A percentile compares a stretch with the other conserved stretches of the same genome.
Evolutionary conservation across 305 asterid species (phyloP).

Genomic region (Salvia sclarea): DNA sequence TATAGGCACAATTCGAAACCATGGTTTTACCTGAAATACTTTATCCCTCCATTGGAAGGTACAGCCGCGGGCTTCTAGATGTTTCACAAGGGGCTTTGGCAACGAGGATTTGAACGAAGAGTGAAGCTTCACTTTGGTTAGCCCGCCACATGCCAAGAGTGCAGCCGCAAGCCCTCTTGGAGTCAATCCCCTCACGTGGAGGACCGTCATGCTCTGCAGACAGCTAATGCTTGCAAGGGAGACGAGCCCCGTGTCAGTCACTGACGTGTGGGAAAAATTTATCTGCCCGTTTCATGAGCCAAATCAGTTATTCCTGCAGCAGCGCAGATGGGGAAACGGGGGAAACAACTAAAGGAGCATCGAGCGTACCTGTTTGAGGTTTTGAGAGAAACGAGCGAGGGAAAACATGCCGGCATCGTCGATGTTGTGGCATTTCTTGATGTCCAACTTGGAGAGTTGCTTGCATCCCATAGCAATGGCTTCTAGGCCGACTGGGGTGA

Average conservation of each 20-base stretch:
- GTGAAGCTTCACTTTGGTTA: conserved; percentile 62
- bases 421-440: conserved; percentile 39
- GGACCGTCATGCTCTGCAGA: conserved; percentile 71
- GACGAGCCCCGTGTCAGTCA: conserved; percentile 72
- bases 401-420: conserved; percentile 49
- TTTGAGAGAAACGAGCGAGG: conserved; percentile 67
- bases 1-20: neutral
- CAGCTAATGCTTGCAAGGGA: conserved; percentile 74
- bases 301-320: neutral
- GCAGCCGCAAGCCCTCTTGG: conserved; percentile 67
- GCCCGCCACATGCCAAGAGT: conserved; percentile 42
- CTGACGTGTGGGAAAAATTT: conserved; percentile 52
- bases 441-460: conserved; percentile 58
- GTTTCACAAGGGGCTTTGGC: conserved; percentile 56
- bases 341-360: neutral
- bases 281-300: conserved; percentile 43
- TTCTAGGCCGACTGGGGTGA: conserved; percentile 71
- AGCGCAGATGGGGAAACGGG: neutral
- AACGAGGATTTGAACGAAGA: conserved; percentile 52
- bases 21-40: conserved; percentile 51
- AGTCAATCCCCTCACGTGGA: conserved; percentile 62
- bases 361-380: conserved; percentile 71
- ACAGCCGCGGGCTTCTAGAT: conserved; percentile 82
- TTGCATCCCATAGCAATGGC: conserved; percentile 77
- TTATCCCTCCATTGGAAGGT: conserved; percentile 74